Conservation (phyloP, 2,329 filamentous ascomycete genomes). For the Exophiala mesophila region DNA sequence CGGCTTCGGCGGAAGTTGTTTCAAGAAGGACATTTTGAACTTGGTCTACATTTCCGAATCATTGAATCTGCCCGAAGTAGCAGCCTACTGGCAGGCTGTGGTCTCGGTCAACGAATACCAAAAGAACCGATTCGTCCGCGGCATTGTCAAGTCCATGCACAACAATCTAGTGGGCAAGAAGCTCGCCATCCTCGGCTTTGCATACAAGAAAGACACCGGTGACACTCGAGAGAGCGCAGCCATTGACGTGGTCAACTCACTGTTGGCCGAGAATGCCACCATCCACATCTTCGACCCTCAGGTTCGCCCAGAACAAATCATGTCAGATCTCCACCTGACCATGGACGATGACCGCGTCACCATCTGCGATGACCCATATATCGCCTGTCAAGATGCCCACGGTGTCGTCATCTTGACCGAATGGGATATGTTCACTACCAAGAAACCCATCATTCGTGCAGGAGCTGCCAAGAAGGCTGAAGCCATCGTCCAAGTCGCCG, state of each 20-base stretch:
- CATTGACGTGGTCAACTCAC: constrained; percentile 60
- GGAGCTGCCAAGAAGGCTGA: no score
- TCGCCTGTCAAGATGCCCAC: constrained; percentile 42
- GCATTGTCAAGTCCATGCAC: constrained; percentile 63
- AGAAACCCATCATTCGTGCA: no score
- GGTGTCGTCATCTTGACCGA: constrained; percentile 50
- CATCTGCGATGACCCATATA: constrained; percentile 41
- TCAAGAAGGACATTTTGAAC: constrained; percentile 73
- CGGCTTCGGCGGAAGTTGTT: constrained; percentile 76
- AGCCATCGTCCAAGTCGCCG: no score
- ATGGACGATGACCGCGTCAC: constrained; percentile 29
- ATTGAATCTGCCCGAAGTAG: constrained; percentile 65
- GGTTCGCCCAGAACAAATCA: constrained; percentile 37
- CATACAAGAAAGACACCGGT: constrained; percentile 74
- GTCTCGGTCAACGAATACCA: constrained; percentile 74
- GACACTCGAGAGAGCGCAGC: constrained; percentile 71
- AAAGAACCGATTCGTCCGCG: constrained; percentile 61
- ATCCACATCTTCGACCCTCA: constrained; percentile 65
- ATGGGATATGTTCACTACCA: constrained; percentile 48
- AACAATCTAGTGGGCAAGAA: constrained; percentile 53
- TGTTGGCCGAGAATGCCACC: constrained; percentile 60
- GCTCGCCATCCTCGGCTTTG: constrained; percentile 67
- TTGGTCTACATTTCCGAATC: constrained; percentile 69
- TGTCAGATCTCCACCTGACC: constrained; percentile 27
- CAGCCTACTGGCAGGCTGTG: constrained; percentile 69